Conservation (phyloP, 495 filamentous ascomycete genomes). For the Penicillium pancosmium region DNA sequence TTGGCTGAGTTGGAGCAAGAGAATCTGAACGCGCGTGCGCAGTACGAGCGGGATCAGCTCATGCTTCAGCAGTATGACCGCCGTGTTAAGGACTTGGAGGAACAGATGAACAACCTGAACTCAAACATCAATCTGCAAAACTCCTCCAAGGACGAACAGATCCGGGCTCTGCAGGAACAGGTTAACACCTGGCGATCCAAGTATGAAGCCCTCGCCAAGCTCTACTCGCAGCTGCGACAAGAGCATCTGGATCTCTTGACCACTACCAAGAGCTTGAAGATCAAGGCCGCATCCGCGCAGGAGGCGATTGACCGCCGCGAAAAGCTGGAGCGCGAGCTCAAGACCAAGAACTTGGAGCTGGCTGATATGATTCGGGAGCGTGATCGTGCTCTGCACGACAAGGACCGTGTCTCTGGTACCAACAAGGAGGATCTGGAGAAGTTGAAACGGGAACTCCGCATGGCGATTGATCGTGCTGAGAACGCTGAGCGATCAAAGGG, state of each 20-base stretch:
- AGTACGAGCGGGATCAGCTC: conserved; percentile 95
- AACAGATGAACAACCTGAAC: conserved; percentile 80
- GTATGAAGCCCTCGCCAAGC: conserved; percentile 93
- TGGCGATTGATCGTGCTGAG: conserved; percentile 90
- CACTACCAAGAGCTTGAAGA: conserved; percentile 92
- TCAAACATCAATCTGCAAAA: conserved; percentile 83
- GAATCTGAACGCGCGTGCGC: conserved; percentile 89
- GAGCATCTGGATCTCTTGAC: conserved; percentile 94
- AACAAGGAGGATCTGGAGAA: conserved; percentile 96
- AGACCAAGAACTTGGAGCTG: conserved; percentile 97
- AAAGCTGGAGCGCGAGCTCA: conserved; percentile 94
- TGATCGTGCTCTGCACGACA: conserved; percentile 91
- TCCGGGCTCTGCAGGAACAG: conserved; percentile 87
- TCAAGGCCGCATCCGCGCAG: conserved; percentile 94
- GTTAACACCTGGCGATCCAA: conserved; percentile 96
- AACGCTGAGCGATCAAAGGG: conserved; percentile 92
- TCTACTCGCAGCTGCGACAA: conserved; percentile 93
- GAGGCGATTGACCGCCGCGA: conserved; percentile 95
- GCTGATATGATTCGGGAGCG: conserved; percentile 98
- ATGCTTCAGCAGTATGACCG: conserved; percentile 97
- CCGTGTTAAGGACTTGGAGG: conserved; percentile 88
- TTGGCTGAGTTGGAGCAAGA: conserved; percentile 93
- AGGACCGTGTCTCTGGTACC: conserved; percentile 79
- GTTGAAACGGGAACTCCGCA: conserved; percentile 91
- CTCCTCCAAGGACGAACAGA: conserved; percentile 90